Percentiles rank a stretch among this genome's conserved stretches.
Conservation (phyloP, 2,329 filamentous ascomycete genomes). For the Cladosporium sp. region DNA sequence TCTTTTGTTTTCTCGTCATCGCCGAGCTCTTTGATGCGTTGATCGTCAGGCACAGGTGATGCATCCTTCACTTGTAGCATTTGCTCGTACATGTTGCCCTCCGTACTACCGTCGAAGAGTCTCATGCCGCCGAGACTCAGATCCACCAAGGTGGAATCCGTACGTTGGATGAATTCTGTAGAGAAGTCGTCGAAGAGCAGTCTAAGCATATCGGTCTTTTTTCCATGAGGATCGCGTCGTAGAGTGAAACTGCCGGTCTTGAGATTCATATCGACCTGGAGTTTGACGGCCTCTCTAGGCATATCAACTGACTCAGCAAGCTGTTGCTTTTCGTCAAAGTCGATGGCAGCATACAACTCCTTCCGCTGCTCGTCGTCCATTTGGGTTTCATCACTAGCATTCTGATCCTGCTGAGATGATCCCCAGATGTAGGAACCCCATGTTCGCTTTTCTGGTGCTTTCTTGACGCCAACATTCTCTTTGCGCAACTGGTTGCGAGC, state of each 20-base stretch:
- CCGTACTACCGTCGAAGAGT: conserved; percentile 92
- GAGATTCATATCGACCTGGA: conserved; percentile 89
- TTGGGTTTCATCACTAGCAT: conserved; percentile 70
- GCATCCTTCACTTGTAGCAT: conserved; percentile 95
- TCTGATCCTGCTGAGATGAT: conserved; percentile 51
- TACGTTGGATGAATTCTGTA: conserved; percentile 81
- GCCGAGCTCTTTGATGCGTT: conserved; percentile 46
- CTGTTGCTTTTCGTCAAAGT: conserved; percentile 95
- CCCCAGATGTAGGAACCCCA: conserved; percentile 96
- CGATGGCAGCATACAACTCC: conserved; percentile 94
- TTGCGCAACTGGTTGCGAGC: conserved; percentile 93
- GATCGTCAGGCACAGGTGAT: conserved; percentile 51
- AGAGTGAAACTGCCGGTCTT: conserved; percentile 94
- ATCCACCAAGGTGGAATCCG: conserved; percentile 85
- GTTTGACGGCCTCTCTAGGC: conserved; percentile 85
- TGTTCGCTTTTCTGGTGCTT: conserved; percentile 67
- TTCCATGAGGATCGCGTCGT: conserved; percentile 76
- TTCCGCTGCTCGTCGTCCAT: conserved; percentile 96
- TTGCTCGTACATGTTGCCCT: conserved; percentile 85
- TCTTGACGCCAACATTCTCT: conserved; percentile 86
- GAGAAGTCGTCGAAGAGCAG: conserved; percentile 93
- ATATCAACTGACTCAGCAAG: conserved; percentile 83
- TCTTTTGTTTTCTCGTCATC: conserved; percentile 42
- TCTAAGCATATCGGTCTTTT: conserved; percentile 75
- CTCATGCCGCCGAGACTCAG: conserved; percentile 87